Conservation (phyloP, 257 asterid species). For the Ballota nigra region DNA sequence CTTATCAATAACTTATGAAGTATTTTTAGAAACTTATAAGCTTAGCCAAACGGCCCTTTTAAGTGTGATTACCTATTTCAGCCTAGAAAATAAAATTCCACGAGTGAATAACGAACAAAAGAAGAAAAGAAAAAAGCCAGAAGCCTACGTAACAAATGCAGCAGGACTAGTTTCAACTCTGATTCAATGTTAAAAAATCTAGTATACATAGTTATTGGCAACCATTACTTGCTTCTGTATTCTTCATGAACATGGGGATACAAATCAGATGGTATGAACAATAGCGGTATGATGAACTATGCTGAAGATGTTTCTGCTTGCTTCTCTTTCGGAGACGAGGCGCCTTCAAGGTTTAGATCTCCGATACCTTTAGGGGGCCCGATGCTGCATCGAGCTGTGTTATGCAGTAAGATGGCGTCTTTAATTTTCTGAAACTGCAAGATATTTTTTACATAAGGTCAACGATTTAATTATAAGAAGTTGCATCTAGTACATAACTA, state of each 20-base stretch:
- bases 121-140: neutral
- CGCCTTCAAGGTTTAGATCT: constrained; percentile 49
- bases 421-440: constrained; percentile 89
- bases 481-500: neutral
- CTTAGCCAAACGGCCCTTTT: no score
- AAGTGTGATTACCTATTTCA: no score
- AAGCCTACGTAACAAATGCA: constrained; percentile 8
- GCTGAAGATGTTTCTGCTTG: constrained; percentile 42
- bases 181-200: constrained; percentile 6
- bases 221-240: constrained; percentile 11
- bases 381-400: constrained; percentile 87
- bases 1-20: no score
- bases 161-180: neutral
- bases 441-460: neutral
- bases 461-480: neutral
- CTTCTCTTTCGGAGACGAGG: constrained; percentile 43
- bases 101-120: neutral
- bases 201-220: constrained; percentile 25
- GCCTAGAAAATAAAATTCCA: neutral
- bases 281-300: constrained; percentile 18
- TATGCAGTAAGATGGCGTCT: constrained; percentile 76
- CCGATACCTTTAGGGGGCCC: constrained; percentile 85
- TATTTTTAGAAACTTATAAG: no score
- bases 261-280: neutral
- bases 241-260: neutral